These are phyloP conservation scores for Xylaria sp. DNA, from an alignment of 2,329 filamentous ascomycete species.

Conservation along the genomic window DNA sequence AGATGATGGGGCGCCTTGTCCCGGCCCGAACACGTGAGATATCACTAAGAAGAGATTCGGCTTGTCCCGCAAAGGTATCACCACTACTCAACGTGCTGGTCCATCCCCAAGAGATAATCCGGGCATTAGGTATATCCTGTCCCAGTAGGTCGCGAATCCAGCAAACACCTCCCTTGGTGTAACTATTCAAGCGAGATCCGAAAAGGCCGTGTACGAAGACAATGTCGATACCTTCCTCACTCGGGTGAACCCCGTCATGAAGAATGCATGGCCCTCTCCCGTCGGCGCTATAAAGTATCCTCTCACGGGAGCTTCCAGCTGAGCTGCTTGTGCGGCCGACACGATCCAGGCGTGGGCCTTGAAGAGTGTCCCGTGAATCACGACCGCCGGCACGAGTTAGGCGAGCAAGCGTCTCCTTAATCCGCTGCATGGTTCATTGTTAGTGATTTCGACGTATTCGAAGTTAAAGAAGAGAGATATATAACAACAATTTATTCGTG, in stretches of 20 bases:
- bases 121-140: slow-evolving; percentile 44
- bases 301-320: slow-evolving; percentile 46
- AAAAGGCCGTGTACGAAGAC: slow-evolving; percentile 49
- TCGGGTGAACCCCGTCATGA: slow-evolving; percentile 41
- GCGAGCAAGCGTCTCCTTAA: slow-evolving; percentile 48
- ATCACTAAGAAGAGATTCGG: slow-evolving; percentile 46
- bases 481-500: slow-evolving; percentile 14
- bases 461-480: slow-evolving; percentile 18
- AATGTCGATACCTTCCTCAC: slow-evolving; percentile 47
- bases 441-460: slow-evolving; percentile 13
- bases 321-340: slow-evolving; percentile 47
- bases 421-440: slow-evolving; percentile 49
- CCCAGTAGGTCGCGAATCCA: slow-evolving; percentile 49
- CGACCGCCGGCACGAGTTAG: slow-evolving; percentile 45
- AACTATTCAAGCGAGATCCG: slow-evolving; percentile 45
- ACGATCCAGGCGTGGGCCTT: slow-evolving; percentile 45
- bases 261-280: slow-evolving; percentile 45
- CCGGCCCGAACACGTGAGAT: slow-evolving; percentile 43
- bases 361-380: slow-evolving; percentile 43
- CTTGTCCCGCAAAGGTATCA: slow-evolving; percentile 47
- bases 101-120: slow-evolving; percentile 50
- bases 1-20: slow-evolving; percentile 49
- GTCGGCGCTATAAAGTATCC: slow-evolving; percentile 42
- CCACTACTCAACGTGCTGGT: slow-evolving; percentile 37
- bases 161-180: slow-evolving; percentile 46